Evolutionary conservation across 352 stramenopile species (phyloP), one percentile per base, ranked within the genome.

Genomic region (Globisporangium iwayamae): DNA sequence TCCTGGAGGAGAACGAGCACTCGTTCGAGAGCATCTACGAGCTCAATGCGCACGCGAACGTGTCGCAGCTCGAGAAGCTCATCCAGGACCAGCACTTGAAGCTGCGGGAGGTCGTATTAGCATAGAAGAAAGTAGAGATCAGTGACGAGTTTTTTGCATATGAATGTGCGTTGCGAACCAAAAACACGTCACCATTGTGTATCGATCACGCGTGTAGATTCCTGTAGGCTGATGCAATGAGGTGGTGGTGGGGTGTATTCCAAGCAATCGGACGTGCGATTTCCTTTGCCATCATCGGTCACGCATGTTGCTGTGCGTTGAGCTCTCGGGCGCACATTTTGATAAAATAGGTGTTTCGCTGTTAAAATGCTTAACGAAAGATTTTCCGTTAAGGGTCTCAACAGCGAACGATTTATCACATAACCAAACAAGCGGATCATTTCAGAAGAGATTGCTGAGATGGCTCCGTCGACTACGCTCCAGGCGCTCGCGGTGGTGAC

Each of bases 21-120:
- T 97, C 92, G 36, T 99, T 99, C 77, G 94, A 99, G 76, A 89
- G 89, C 61, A 96, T 99, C 60, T 96, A 98, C 80, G 90, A 94
- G 67, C 86, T 97, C 41, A 98, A 98, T 74, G 83, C 84, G 48
- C 78, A 90, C 58, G 87, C 85, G 32, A 91, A 96, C 62, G 85
- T 96, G 52, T 79, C 83, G 36, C 81, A 94, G 69, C 79, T 96
- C 60, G 87, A 96, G 60, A 87, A 95, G 70, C 72, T 93, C 32
- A 89, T 93, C 68, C 86, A 92, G 71, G 73, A 85, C 63, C 74
- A 95, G 75, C 86, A 95, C 66, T 39, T 79, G 20, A 89, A 88
- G 67, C 78, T 95, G 74, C 83, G 82, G 30, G 79, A 89, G 43
- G 76, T 91, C 54, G 75, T 93, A 60, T 73, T 93, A 69, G 80